phyloP scores from a whole-genome alignment of 176 grass and related monocot species.

The Guadua angustifolia region DNA sequence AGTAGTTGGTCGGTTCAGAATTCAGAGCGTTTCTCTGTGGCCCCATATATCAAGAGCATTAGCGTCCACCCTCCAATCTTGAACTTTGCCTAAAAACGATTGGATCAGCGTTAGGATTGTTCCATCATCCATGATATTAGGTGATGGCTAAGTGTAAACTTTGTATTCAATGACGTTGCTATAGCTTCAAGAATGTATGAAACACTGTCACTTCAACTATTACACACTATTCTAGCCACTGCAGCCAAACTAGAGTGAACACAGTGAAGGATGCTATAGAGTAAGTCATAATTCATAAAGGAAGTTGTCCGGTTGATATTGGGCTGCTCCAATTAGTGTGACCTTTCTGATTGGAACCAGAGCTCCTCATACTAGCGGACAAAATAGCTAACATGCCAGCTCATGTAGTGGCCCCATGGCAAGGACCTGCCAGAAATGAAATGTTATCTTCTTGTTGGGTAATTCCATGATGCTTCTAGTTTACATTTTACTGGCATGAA shows the following conservation, averaged over 20 bases:
- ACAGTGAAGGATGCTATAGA: background rate
- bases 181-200: conserved; percentile 3
- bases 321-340: background rate
- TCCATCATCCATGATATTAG: background rate
- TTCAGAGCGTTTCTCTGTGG: background rate
- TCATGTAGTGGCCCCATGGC: background rate
- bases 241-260: background rate
- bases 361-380: background rate
- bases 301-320: background rate
- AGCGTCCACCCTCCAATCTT: background rate
- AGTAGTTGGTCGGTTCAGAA: background rate
- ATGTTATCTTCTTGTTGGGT: background rate
- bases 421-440: background rate
- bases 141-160: background rate
- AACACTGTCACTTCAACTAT: background rate
- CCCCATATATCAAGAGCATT: background rate
- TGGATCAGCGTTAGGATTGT: background rate
- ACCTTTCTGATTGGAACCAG: background rate
- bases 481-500: background rate
- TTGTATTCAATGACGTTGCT: background rate
- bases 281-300: background rate
- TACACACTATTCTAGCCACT: background rate
- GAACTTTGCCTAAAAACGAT: background rate
- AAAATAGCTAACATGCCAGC: background rate
- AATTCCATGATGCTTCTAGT: background rate